Percentiles rank a stretch among this genome's conserved stretches.
Evolutionary conservation across 208 protist genomes (phyloP).

Genomic region (Plasmodiophora brassicae): DNA sequence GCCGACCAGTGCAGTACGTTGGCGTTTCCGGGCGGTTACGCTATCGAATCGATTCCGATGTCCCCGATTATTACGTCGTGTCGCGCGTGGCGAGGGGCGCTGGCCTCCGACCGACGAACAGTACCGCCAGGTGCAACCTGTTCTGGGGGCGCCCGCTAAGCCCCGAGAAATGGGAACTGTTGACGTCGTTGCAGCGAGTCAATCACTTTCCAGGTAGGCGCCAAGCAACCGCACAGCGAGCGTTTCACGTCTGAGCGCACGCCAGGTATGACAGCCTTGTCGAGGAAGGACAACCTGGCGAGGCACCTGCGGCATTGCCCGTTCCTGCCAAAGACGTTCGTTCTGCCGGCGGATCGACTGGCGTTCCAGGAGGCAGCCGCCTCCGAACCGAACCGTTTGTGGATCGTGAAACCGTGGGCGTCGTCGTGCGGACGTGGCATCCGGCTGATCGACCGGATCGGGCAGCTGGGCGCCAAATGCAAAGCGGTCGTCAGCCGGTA

Average conservation of each 20-base stretch:
- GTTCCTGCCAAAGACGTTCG: constrained; percentile 39
- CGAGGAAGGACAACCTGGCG: background rate
- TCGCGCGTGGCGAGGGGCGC: background rate
- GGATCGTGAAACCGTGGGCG: constrained; percentile 40
- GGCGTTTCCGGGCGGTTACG: no score
- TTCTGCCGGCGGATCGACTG: constrained; percentile 36
- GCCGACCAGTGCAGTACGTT: background rate
- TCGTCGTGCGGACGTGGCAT: constrained; percentile 25
- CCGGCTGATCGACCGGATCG: background rate
- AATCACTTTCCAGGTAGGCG: background rate
- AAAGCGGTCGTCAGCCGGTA: constrained; percentile 42
- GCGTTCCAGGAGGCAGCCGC: background rate
- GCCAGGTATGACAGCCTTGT: background rate
- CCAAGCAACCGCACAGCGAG: no score
- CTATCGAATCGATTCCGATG: background rate
- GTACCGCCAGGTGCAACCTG: background rate
- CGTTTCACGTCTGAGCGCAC: background rate
- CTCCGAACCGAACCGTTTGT: background rate
- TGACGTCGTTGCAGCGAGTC: background rate
- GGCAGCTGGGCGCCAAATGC: background rate
- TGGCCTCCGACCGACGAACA: background rate
- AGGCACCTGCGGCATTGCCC: background rate
- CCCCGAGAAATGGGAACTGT: background rate
- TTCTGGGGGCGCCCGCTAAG: background rate
- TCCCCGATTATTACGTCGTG: constrained; percentile 6